phyloP scores from a whole-genome alignment of 257 asterid genomes.

The Euphrasia confusa region DNA sequence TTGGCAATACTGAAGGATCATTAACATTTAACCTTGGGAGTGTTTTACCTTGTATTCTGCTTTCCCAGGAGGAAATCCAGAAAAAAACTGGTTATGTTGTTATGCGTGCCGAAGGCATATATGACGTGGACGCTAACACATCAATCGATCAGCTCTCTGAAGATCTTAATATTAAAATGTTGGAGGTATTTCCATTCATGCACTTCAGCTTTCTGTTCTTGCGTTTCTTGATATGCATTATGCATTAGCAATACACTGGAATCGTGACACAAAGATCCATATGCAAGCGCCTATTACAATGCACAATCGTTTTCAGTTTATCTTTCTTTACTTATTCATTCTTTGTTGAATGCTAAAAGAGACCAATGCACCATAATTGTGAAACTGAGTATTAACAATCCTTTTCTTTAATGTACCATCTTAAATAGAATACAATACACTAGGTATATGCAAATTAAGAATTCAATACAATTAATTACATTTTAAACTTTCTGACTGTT shows the following conservation, averaged over 20 bases:
- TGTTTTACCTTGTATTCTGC: slow-evolving; percentile 20
- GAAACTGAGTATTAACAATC: neutral
- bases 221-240: slow-evolving; percentile 9
- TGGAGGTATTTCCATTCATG: slow-evolving; percentile 51
- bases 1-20: slow-evolving; percentile 11
- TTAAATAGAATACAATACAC: slow-evolving; percentile 1
- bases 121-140: slow-evolving; percentile 97
- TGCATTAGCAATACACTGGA: slow-evolving; percentile 3
- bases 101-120: slow-evolving; percentile 95
- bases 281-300: slow-evolving; percentile 2
- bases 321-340: neutral
- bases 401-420: neutral
- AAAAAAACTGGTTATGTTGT: slow-evolving; percentile 94
- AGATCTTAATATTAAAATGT: slow-evolving; percentile 90
- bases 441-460: slow-evolving; percentile 15
- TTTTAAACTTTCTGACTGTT: slow-evolving; percentile 18
- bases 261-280: neutral
- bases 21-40: neutral
- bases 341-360: neutral
- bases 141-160: slow-evolving; percentile 95
- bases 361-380: slow-evolving; percentile 3
- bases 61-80: slow-evolving; percentile 90
- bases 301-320: neutral
- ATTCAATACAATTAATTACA: slow-evolving; percentile 10
- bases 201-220: neutral